Conservation (phyloP, 768 basidiomycete species). For the Scleroderma bovista region DNA sequence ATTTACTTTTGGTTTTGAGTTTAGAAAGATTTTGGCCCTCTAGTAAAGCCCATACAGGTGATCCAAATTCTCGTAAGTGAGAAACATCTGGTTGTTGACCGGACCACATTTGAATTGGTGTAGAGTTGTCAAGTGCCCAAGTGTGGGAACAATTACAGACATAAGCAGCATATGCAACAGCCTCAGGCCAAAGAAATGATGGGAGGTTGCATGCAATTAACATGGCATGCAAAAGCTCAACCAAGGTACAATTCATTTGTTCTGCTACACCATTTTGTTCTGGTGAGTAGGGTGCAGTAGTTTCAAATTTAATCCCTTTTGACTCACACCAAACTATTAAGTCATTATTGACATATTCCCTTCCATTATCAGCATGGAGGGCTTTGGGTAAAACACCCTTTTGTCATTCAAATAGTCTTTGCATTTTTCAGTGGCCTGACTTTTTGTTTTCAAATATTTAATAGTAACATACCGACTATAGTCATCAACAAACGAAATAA, state of each 20-base stretch:
- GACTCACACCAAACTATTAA: slow-evolving; percentile 15
- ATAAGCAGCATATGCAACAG: slow-evolving; percentile 21
- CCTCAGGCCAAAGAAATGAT: neutral
- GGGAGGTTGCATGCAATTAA: neutral
- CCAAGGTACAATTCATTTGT: slow-evolving; percentile 26
- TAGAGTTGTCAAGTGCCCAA: neutral
- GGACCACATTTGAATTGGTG: neutral
- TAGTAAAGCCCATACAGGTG: neutral
- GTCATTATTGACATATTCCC: slow-evolving; percentile 10
- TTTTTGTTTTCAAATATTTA: slow-evolving; percentile 20
- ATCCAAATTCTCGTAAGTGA: neutral
- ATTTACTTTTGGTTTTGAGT: neutral
- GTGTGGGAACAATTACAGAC: slow-evolving; percentile 16
- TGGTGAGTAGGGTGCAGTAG: slow-evolving; percentile 31
- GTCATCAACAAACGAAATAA: slow-evolving; percentile 22
- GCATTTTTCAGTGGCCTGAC: slow-evolving; percentile 6
- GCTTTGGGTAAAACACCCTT: neutral
- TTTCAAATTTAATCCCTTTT: slow-evolving; percentile 25
- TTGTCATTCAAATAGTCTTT: slow-evolving; percentile 1
- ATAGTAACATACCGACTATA: neutral
- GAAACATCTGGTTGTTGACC: neutral
- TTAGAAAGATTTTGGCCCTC: neutral
- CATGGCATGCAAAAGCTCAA: slow-evolving; percentile 18
- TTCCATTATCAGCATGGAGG: slow-evolving; percentile 20
- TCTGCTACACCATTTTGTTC: slow-evolving; percentile 34